These are phyloP conservation scores for Boechera retrofracta DNA, from an alignment of 345 rosid species.

Conservation along the genomic window DNA sequence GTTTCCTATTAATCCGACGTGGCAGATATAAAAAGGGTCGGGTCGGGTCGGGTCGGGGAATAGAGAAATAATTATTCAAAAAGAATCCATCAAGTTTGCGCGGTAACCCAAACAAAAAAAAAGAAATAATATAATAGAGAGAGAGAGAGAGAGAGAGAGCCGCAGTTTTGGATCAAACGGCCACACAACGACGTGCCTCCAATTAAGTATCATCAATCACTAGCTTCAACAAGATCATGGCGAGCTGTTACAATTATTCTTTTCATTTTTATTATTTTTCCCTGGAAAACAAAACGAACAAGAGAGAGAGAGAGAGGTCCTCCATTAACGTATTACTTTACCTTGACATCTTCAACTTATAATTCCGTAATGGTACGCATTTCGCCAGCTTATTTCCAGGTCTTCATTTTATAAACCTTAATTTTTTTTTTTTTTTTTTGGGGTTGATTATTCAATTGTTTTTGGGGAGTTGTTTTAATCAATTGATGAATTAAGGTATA, in stretches of 20 bases:
- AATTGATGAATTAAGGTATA: background rate
- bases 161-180: conserved; percentile 31
- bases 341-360: conserved; percentile 32
- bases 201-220: background rate
- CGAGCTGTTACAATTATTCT: conserved; percentile 5
- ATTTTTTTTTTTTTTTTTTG: background rate
- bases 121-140: conserved; percentile 27
- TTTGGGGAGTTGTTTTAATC: conserved; percentile 18
- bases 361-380: conserved; percentile 39
- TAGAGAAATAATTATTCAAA: background rate
- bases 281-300: conserved; percentile 19
- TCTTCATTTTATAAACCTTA: conserved; percentile 5
- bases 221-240: conserved; percentile 24
- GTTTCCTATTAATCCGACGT: background rate
- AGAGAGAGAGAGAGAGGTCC: conserved; percentile 27
- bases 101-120: conserved; percentile 52
- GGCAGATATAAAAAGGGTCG: background rate
- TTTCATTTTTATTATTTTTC: conserved; percentile 22
- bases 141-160: background rate
- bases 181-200: conserved; percentile 40
- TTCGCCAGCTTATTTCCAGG: conserved; percentile 38
- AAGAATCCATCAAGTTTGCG: conserved; percentile 39
- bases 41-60: conserved; percentile 13
- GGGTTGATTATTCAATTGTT: conserved; percentile 7
- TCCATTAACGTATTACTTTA: conserved; percentile 16